phyloP scores from a whole-genome alignment of 768 basidiomycete genomes.

The Trametes punicea region DNA sequence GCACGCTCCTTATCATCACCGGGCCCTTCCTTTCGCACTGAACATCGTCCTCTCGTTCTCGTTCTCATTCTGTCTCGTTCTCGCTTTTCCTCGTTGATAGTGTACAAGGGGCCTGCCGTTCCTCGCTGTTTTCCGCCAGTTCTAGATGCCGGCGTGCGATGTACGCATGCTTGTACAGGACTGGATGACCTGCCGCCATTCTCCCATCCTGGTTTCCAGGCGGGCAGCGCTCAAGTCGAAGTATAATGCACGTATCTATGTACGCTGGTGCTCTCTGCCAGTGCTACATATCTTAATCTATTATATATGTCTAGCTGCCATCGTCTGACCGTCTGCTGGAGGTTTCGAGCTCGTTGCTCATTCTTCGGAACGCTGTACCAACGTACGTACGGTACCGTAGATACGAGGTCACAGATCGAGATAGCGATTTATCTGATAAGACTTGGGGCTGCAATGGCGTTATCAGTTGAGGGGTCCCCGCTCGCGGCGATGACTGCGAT shows the following conservation, averaged over 20 bases:
- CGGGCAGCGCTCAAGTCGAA: neutral
- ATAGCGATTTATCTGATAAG: too few species aligned
- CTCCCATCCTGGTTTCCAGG: neutral
- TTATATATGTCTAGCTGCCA: neutral
- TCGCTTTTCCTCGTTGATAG: neutral
- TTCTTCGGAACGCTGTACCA: too few species aligned
- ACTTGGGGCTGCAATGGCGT: too few species aligned
- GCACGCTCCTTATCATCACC: neutral
- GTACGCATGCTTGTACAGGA: neutral
- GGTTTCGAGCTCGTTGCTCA: too few species aligned
- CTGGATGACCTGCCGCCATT: too few species aligned
- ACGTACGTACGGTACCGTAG: too few species aligned
- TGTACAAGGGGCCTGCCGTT: neutral
- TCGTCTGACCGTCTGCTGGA: neutral
- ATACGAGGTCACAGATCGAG: too few species aligned
- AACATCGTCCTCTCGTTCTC: neutral
- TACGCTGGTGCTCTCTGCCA: neutral
- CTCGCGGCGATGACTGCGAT: neutral
- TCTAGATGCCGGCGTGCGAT: neutral
- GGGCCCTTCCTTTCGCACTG: neutral
- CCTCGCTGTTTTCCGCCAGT: neutral
- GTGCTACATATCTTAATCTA: neutral
- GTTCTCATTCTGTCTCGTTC: neutral
- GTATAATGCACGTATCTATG: neutral
- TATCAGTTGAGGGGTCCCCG: too few species aligned